Base-by-base conservation (phyloP, 345 rosid genomes). In the Murraya paniculata region DNA sequence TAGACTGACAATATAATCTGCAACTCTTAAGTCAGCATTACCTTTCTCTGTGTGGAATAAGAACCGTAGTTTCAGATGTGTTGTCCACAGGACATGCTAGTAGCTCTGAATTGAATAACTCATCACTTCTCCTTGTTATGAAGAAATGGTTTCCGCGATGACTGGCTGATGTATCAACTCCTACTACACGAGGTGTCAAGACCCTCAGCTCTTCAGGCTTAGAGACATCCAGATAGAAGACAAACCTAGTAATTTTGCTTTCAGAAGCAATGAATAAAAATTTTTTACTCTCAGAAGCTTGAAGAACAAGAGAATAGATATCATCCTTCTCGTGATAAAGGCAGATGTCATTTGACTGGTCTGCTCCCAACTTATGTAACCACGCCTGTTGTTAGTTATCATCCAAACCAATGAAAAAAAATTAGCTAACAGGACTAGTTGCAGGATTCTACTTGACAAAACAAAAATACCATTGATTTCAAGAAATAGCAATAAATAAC, bases 241-340 rank as follows among this genome's bases (percentile, higher is more conserved):
- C 84, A 55, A 88, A 90, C 76, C 93, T 83, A 14, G 98, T 95
- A 30, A 80, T 90, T 88, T 89, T 89, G 87, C 97, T 92, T 81
- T 84, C 87, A 30, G 99, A 95, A 71, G 84, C 78, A 77, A 92
- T 80, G 88, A 93, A 93, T 80, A 93, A 69, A 82, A 77, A 87
- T 70, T 89, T 87, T 73, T 93, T 84, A 83, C 92, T 93, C 85
- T 91, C 98, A 73, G 98, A 93, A 72, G 94, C 84, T 53, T 78
- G 72, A 70, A 95, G 92, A 68, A 68, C 88, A 78, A 95, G 83
- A 78, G 92, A 87, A 84, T 91, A 95, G 85, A 82, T 93, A 71
- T 93, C 97, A 87, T 95, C 96, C 85, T 92, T 87, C 86, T 95
- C 98, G 55, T 93, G 96, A 80, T 93, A 92, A 73, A 95, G 93